These are phyloP conservation scores for Amyloporia xantha DNA, from an alignment of 768 basidiomycete genomes.

Conservation along the genomic window DNA sequence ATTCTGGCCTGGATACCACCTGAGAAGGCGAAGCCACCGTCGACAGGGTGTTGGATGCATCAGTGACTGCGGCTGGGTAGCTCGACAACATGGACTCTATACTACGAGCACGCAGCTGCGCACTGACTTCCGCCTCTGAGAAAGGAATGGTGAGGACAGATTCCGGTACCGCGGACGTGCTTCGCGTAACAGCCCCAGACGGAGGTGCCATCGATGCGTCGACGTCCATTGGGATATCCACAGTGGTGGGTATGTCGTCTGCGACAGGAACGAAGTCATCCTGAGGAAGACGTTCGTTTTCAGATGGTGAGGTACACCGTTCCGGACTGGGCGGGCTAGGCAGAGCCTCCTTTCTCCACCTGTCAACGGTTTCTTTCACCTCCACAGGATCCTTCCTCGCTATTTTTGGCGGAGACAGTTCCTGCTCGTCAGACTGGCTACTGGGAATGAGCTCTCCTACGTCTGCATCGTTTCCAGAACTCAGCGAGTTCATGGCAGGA, in stretches of 20 bases:
- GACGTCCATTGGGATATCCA: slow-evolving; percentile 9
- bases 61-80: background rate
- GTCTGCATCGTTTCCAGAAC: slow-evolving; percentile 14
- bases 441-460: slow-evolving; percentile 44
- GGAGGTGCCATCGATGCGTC: slow-evolving; percentile 9
- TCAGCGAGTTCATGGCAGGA: slow-evolving; percentile 4
- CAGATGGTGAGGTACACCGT: background rate
- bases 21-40: background rate
- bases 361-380: slow-evolving; percentile 32
- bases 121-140: slow-evolving; percentile 14
- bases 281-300: background rate
- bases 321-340: slow-evolving; percentile 3
- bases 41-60: too few relatives aligned
- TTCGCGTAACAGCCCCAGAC: background rate
- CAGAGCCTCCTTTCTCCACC: slow-evolving; percentile 29
- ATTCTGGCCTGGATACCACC: background rate
- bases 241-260: background rate
- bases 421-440: slow-evolving; percentile 63
- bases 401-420: slow-evolving; percentile 34
- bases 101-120: slow-evolving; percentile 3
- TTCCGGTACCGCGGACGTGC: background rate
- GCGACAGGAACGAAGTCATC: background rate
- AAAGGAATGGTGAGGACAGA: background rate
- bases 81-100: background rate
- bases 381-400: slow-evolving; percentile 17